Evolutionary conservation across 2,329 filamentous ascomycete genomes (phyloP).

Genomic region (Fusarium sp.): DNA sequence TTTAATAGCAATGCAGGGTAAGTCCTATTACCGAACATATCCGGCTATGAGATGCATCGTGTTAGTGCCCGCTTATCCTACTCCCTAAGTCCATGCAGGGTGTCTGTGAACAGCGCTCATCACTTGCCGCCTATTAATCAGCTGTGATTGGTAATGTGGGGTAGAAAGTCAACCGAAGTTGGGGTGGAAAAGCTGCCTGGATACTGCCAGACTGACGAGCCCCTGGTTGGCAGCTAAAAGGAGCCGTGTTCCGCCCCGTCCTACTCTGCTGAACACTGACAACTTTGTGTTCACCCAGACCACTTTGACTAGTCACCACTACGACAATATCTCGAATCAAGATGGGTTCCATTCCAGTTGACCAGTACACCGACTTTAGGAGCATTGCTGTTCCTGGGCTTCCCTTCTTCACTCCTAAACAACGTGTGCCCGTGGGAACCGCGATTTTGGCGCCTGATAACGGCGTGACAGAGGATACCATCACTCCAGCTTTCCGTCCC

Average conservation of each 20-base stretch:
- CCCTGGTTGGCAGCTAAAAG: neutral
- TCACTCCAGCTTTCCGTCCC: neutral
- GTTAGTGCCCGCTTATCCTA: neutral
- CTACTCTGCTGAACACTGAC: neutral
- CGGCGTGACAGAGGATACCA: neutral
- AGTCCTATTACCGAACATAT: neutral
- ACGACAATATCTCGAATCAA: neutral
- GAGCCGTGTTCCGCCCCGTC: neutral
- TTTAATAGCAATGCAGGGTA: neutral
- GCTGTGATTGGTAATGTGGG: neutral
- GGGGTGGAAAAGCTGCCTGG: neutral
- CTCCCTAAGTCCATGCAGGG: neutral
- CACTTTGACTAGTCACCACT: neutral
- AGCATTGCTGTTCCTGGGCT: neutral
- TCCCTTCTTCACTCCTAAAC: neutral
- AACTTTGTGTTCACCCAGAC: neutral
- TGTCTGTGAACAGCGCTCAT: neutral
- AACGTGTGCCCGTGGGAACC: neutral
- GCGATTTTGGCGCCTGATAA: neutral
- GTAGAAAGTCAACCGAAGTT: neutral
- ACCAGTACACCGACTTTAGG: neutral
- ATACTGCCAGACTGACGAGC: neutral
- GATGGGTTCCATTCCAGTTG: neutral
- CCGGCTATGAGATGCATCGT: neutral
- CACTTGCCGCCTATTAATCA: neutral